Evolutionary conservation across 805 yeast genomes (phyloP).

Genomic region (Candida adriatica): DNA sequence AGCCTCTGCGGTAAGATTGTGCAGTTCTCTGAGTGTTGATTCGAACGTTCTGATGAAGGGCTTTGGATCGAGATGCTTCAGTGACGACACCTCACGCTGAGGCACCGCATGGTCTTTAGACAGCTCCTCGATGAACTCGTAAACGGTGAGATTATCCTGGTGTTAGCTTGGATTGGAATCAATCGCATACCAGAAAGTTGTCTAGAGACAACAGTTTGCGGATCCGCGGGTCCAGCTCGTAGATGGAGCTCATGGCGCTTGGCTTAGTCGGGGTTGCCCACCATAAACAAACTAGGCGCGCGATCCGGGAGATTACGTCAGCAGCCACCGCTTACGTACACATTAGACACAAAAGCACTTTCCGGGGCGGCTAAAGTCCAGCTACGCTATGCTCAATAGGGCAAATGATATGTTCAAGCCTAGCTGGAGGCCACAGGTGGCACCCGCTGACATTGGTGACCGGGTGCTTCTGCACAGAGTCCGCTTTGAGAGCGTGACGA

Average conservation of each 20-base stretch:
- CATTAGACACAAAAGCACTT: no score
- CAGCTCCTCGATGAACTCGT: conserved; percentile 75
- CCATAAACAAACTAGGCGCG: no score
- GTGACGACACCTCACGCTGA: conserved; percentile 42
- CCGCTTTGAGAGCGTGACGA: no score
- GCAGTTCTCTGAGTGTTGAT: conserved; percentile 68
- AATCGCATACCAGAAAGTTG: conserved; percentile 39
- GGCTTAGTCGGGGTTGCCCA: background rate
- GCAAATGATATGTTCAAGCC: no score
- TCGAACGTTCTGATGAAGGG: conserved; percentile 94
- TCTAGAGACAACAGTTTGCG: conserved; percentile 49
- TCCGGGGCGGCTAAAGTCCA: no score
- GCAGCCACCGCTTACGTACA: no score
- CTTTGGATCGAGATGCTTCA: conserved; percentile 69
- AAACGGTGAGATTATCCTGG: conserved; percentile 56
- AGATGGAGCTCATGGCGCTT: conserved; percentile 34
- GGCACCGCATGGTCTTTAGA: conserved; percentile 57
- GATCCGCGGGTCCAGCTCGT: conserved; percentile 60
- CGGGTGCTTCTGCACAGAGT: no score
- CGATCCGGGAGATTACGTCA: no score
- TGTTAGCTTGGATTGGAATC: background rate
- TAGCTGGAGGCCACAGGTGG: no score
- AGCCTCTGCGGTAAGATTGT: conserved; percentile 53
- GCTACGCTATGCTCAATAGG: no score
- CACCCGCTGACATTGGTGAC: no score